Evolutionary conservation across 192 early-diverging fungal genomes (phyloP).

Genomic region (Jimgerdemannia flammicorona): DNA sequence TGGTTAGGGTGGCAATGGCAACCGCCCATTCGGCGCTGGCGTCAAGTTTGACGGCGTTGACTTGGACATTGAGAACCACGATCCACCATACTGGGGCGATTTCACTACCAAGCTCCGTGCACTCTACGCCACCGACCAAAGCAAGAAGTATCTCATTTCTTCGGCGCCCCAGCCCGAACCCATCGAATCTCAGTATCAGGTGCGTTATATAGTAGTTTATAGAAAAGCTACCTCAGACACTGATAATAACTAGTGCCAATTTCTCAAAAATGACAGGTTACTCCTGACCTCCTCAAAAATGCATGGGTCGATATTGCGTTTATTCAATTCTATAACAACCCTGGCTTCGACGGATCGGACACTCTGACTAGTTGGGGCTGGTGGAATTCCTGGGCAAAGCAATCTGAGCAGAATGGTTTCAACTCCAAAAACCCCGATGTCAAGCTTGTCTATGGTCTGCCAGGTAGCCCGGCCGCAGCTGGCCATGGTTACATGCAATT

Average conservation of each 20-base stretch:
- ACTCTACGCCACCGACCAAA: neutral
- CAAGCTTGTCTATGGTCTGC: neutral
- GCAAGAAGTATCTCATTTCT: slow-evolving; percentile 8
- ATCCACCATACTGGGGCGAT: slow-evolving; percentile 45
- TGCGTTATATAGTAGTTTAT: too few relatives aligned
- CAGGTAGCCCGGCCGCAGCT: neutral
- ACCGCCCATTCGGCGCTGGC: neutral
- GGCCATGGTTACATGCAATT: neutral
- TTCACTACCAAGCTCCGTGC: slow-evolving; percentile 35
- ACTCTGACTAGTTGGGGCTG: neutral
- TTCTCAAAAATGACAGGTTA: neutral
- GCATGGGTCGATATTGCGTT: slow-evolving; percentile 1
- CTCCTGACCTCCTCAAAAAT: neutral
- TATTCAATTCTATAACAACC: slow-evolving; percentile 1
- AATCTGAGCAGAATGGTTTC: neutral
- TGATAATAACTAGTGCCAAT: too few relatives aligned
- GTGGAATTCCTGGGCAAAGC: neutral
- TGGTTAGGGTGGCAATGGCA: neutral
- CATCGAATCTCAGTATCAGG: neutral
- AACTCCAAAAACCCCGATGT: neutral
- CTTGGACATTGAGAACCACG: slow-evolving; percentile 53
- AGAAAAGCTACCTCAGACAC: too few relatives aligned
- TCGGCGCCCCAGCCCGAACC: slow-evolving; percentile 2
- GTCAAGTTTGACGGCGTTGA: slow-evolving; percentile 53
- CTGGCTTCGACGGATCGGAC: neutral